Base-by-base conservation (phyloP, 805 yeast genomes). In the Lachancea sp. region DNA sequence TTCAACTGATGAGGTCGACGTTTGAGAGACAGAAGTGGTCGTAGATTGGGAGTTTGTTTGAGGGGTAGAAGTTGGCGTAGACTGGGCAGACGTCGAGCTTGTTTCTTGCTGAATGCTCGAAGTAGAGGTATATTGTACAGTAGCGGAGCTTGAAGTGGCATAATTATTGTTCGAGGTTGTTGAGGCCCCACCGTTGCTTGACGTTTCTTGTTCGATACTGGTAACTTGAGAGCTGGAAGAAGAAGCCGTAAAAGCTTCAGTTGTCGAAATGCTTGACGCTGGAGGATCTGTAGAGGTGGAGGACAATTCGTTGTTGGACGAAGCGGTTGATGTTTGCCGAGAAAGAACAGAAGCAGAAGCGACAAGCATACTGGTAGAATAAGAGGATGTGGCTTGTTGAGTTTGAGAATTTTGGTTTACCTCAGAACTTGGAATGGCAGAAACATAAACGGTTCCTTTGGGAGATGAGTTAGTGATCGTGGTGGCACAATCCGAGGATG, bases 11-110 rank as follows among this genome's bases (percentile, higher is more conserved):
- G 41, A 30, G 13, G 58, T 39, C 18, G 57, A 38, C 18, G 49
- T 43, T 11, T 65, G 42, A 26, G 61, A 16, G 11, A 59, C 30
- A 6, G 54, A 37, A 5, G 53, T 12, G 19, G 47, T 23, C 19
- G 46, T 29, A 11, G 47, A 22, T 18, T 24, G 21, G 25, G 25
- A 23, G 25, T 8, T 23, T 23, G 25, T 8, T 12, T 22, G 29
- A 20, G 35, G 8, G 30, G 37, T 33, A 15, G 45, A 29, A 12
- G 42, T 26, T 9, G 34, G 15, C 4, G 30, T 13, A 6, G 30
- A 5, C 24, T 17, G 29, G 13, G 11, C 23, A 21, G 29, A 5
- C 16, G 30, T 28, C 11, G 30, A 28, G 17, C 16, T 28, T 9
- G 17, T 13, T 13, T 12, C 6, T 8, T 29, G 19, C 12, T n/a